Evolutionary conservation across 345 rosid species (phyloP).

Genomic region (Citrus unshiu): DNA sequence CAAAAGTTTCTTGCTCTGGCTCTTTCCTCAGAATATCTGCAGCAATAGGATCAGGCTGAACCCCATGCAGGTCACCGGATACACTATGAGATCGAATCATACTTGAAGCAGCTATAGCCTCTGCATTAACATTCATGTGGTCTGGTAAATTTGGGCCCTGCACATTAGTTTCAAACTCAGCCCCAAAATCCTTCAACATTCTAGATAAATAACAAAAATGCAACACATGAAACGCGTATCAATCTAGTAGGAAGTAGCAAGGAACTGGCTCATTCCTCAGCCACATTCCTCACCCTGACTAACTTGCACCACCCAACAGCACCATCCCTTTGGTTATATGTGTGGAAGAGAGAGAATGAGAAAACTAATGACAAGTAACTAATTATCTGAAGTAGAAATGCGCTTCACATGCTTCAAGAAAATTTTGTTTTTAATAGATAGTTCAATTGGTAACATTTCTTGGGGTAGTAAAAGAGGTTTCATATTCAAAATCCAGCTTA

Average conservation of each 20-base stretch:
- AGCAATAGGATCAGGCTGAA: constrained; percentile 97
- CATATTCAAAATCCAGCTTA: background rate
- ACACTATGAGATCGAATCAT: constrained; percentile 96
- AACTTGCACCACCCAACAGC: background rate
- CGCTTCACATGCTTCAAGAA: background rate
- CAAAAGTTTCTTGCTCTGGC: constrained; percentile 96
- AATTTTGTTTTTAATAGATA: background rate
- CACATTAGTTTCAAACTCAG: constrained; percentile 6
- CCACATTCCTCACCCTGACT: background rate
- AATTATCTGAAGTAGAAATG: background rate
- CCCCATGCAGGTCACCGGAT: constrained; percentile 94
- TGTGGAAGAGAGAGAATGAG: background rate
- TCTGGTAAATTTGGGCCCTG: constrained; percentile 44
- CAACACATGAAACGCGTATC: background rate
- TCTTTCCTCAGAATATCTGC: constrained; percentile 98
- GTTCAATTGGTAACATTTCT: background rate
- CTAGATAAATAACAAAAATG: background rate
- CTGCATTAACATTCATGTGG: constrained; percentile 55
- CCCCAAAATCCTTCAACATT: constrained; percentile 10
- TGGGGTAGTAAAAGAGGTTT: background rate
- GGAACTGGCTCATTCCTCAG: background rate
- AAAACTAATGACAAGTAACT: background rate
- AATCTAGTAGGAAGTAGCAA: background rate
- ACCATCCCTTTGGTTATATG: background rate
- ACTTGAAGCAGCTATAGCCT: constrained; percentile 58